Base-by-base conservation (phyloP, 2,329 filamentous ascomycete species). In the Trichophaea hybrida region DNA sequence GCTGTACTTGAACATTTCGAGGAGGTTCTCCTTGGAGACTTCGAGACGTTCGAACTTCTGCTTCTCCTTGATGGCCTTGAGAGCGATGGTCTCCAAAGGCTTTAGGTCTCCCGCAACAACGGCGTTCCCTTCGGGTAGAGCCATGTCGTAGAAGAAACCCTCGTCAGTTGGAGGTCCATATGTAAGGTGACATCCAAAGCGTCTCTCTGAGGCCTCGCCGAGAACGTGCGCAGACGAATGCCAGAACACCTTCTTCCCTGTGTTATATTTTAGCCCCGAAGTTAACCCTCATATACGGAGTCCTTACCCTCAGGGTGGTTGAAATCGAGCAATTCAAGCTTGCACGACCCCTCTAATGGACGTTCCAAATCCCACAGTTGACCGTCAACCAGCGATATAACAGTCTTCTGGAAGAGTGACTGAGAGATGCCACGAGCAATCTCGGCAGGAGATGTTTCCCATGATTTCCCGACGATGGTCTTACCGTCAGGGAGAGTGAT, bases 91-190 rank as follows among this genome's bases (percentile, higher is more conserved):
- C 74, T 95, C 89, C 17, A 97, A 77, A 1, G 86, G 83, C 72
- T 90, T 85, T 80, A 88, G 90, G 74, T 97, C 93, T 59, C 78
- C 74, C 66, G 85, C 78, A 60, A 84, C 81, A 44, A 95, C 86
- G 69, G 77, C 82, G 69, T 74, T 43, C 58, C 83, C 82, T 43
- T 85, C 83, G 51, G 85, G 81, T 49, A 88, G 77, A 35, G 86
- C 86, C 90, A 97, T 96, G 74, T 97, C 88, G 74, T 96, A 97
- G 78, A 95, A 96, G 78, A 95, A 96, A 43, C 89, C 91, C 72
- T 90, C 85, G 57, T 89, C 82, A 49, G 91, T 89, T 7, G 88
- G 93, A 37, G 93, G 93, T 31, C 93, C 93, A 71, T 96, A 94
- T 73, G 89, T 96, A 50, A 96, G 80, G 68, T 87, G 84, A 74